Evolutionary conservation across 345 rosid species (phyloP), one percentile per base, ranked within the genome.

Genomic region (Excoecaria cochinchinensis): DNA sequence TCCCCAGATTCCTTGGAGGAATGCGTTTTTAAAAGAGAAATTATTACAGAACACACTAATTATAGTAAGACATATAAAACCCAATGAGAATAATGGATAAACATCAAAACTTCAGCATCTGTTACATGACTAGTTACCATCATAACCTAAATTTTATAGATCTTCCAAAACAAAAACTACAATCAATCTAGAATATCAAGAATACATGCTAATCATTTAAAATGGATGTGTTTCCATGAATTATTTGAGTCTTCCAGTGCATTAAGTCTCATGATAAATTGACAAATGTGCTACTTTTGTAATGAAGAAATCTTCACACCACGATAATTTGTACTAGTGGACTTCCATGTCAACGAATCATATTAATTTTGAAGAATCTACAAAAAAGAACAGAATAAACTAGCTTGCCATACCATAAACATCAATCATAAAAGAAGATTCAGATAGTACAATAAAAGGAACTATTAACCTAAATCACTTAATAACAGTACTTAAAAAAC

Each of bases 141-240:
- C 67, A 62, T 38, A 36, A 15, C 25, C 25, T n/a, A 3, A n/a
- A 56, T 56, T 17, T 44, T 8, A 22, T 19, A 56, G 8, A n/a
- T 62, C 67, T 38, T 12, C 11, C 14, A 3, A 62, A 13, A 62
- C 4, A 62, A 63, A 39, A 63, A 16, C 46, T 55, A 24, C 42
- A 57, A 24, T 46, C 66, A 44, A 47, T 51, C 11, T 1, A 64
- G 24, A 19, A 63, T 38, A 17, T 36, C 75, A 55, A 24, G 63
- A 40, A 62, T 31, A 9, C 12, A 56, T 17, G 25, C 42, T 19
- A 76, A 48, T 8, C 12, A 17, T 44, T 44, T 6, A 4, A 44
- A 44, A 44, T 6, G 48, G 48, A 44, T 44, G 6, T 4, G 93
- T 31, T 31, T 31, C 61, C 38, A 22, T 59, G 63, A 59, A 59